Conservation (phyloP, 176 grass and related monocot genomes). For the Rhynchospora pubera region DNA sequence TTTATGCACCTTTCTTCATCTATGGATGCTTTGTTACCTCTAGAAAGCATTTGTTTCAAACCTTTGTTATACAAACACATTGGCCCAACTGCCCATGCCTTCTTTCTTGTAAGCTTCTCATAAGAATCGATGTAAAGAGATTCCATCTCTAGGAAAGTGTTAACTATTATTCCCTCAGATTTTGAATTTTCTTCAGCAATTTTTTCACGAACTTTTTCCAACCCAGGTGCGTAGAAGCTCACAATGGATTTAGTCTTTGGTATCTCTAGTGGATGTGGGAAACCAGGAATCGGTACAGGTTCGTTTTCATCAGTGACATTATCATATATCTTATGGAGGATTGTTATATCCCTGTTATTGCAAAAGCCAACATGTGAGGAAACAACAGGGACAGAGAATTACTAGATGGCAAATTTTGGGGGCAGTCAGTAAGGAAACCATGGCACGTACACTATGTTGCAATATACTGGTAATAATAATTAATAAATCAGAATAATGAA, state of each 20-base stretch:
- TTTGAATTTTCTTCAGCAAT: neutral
- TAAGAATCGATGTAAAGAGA: neutral
- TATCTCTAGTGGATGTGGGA: conserved; percentile 16
- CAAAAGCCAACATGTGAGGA: neutral
- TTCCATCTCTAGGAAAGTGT: neutral
- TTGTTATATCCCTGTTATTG: neutral
- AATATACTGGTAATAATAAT: too few species aligned
- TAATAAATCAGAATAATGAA: too few species aligned
- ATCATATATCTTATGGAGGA: neutral
- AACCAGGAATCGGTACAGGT: neutral
- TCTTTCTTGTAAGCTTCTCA: conserved; percentile 12
- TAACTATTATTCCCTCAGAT: conserved; percentile 5
- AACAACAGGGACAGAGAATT: neutral
- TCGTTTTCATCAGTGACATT: neutral
- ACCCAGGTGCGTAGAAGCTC: neutral
- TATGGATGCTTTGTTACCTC: neutral
- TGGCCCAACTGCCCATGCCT: conserved; percentile 40
- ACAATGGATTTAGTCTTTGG: neutral
- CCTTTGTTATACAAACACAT: conserved; percentile 20
- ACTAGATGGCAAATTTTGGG: too few species aligned
- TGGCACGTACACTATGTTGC: too few species aligned
- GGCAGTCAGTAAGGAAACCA: too few species aligned
- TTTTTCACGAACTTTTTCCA: neutral
- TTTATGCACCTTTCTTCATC: conserved; percentile 6
- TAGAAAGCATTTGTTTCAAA: neutral